These are phyloP conservation scores for Phaeosphaeriaceae sp. DNA, from an alignment of 2,329 filamentous ascomycete species.

Conservation along the genomic window DNA sequence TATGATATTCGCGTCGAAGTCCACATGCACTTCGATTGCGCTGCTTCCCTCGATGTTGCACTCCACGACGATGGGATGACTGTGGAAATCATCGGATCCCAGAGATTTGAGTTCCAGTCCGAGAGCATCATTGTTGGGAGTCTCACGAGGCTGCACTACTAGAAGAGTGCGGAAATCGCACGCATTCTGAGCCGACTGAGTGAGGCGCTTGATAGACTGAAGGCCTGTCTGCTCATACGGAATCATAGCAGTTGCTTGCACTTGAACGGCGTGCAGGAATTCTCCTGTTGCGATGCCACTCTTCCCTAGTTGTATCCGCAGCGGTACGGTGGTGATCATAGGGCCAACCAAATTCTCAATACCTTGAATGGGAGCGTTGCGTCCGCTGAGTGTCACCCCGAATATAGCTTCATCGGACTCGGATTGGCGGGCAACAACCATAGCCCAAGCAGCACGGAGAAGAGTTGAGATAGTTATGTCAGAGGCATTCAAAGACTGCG, in stretches of 20 bases:
- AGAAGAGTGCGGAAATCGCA: slow-evolving; percentile 58
- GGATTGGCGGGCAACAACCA: slow-evolving; percentile 15
- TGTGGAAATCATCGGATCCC: no score
- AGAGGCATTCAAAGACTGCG: not conserved
- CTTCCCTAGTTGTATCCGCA: slow-evolving; percentile 44
- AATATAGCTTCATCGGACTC: slow-evolving; percentile 22
- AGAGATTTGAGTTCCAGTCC: slow-evolving; percentile 9
- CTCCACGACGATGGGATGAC: not conserved
- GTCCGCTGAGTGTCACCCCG: slow-evolving; percentile 16
- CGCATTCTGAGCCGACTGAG: slow-evolving; percentile 1
- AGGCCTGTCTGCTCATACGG: slow-evolving; percentile 45
- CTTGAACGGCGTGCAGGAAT: slow-evolving; percentile 21
- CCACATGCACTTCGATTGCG: not conserved
- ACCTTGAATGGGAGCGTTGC: slow-evolving; percentile 20
- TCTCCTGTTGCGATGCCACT: slow-evolving; percentile 15
- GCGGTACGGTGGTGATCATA: slow-evolving; percentile 47
- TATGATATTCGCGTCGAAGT: slow-evolving; percentile 1
- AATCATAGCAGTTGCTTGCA: slow-evolving; percentile 16
- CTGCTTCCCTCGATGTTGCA: slow-evolving; percentile 7
- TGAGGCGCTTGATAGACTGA: slow-evolving; percentile 25
- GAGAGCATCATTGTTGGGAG: slow-evolving; percentile 4
- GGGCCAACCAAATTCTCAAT: slow-evolving; percentile 46
- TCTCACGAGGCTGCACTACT: slow-evolving; percentile 52
- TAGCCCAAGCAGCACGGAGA: slow-evolving; percentile 18
- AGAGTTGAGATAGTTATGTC: slow-evolving; percentile 17